Evolutionary conservation across 805 yeast species (phyloP), one percentile per base, ranked within the genome.

Genomic region (Wickerhamiella brachini): DNA sequence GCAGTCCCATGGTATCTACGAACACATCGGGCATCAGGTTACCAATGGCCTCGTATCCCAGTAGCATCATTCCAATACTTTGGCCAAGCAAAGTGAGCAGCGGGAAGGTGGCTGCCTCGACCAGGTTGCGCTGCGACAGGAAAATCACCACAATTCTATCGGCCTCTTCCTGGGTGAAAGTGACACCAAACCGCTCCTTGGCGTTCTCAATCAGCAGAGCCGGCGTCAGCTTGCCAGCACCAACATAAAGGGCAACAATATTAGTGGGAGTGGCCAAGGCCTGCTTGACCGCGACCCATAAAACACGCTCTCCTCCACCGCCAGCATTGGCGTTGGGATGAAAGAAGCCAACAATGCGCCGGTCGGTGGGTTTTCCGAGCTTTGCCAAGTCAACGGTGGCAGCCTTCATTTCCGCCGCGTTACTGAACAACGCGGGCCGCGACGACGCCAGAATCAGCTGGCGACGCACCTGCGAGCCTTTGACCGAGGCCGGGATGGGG

Each of bases 251-350:
- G 1, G 78, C 80, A 1, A 76, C 84, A 7, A 85, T 68, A 58
- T 80, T 78, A 26, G 66, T 60, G 6, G 68, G 67, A 21, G 70
- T 66, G 9, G 65, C 56, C 53, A 89, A 69, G 0, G 95, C 84
- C 31, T 81, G 74, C 57, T 77, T 75, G 6, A 90, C 85, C 0
- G 96, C 95, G 51, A 85, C 88, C 98, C 98, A 93, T 42, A 93
- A 70, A 0, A 93, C 98, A 51, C 90, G 78, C 64, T 93, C 99
- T 22, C 99, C 99, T 29, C 99, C 99, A 18, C 99, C 99, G 45
- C 95, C 95, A 41, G 95, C 94, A 63, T 85, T 85, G 56, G 96
- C 88, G 59, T 82, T 85, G 0, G 98, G 98, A 67, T 93, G 99
- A 70, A 93, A 88, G 61, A 84, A 89, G 5, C 97, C 99, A 63